Percentiles rank a stretch among this genome's conserved stretches.
These are phyloP conservation scores for Backusella liffmaniae DNA, from an alignment of 192 early-diverging fungal species.

Conservation along the genomic window DNA sequence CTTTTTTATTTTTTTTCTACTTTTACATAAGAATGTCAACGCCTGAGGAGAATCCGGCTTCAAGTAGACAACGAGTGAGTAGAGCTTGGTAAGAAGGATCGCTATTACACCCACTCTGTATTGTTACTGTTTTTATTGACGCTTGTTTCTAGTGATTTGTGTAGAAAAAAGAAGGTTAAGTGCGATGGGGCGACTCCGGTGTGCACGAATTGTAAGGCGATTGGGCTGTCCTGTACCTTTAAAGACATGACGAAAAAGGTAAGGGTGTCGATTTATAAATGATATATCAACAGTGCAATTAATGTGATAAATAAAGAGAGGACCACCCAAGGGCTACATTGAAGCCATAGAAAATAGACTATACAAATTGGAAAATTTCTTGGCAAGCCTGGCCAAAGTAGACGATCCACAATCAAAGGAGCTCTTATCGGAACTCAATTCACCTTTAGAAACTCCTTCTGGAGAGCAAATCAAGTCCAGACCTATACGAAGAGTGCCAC, in stretches of 20 bases:
- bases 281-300: too few species aligned
- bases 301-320: conserved; percentile 45
- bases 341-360: conserved; percentile 78
- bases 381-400: conserved; percentile 55
- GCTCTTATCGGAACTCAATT: conserved; percentile 34
- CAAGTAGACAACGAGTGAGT: conserved; percentile 30
- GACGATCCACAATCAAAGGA: conserved; percentile 39
- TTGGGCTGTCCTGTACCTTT: conserved; percentile 62
- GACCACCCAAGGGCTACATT: conserved; percentile 85
- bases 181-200: conserved; percentile 71
- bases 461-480: conserved; percentile 30
- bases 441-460: conserved; percentile 35
- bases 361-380: conserved; percentile 63
- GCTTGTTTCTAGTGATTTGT: conserved; percentile 60
- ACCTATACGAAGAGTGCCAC: conserved; percentile 18
- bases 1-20: background rate
- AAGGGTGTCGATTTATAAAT: background rate
- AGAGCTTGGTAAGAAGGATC: conserved; percentile 31
- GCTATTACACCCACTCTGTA: background rate
- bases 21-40: background rate
- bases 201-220: conserved; percentile 71
- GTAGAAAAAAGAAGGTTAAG: conserved; percentile 80
- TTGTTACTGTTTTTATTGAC: background rate
- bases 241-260: conserved; percentile 49
- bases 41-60: background rate